Percentiles rank a stretch among this genome's conserved stretches.
phyloP scores from a whole-genome alignment of 2,329 filamentous ascomycete genomes.

The Penicillium sp. region DNA sequence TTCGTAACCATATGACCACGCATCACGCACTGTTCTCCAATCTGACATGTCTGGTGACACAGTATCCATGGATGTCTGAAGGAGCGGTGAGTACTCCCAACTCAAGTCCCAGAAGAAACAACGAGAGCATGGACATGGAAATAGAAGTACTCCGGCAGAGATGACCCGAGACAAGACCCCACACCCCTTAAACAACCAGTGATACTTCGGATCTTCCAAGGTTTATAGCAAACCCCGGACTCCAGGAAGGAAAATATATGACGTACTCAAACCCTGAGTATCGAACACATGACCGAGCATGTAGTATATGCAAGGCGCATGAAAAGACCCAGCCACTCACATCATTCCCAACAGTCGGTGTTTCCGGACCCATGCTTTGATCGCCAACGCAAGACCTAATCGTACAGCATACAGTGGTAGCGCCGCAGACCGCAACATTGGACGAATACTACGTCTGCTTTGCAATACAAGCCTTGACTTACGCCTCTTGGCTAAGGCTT shows the following conservation, averaged over 20 bases:
- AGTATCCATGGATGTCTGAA: neutral
- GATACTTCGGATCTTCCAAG: neutral
- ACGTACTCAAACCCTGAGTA: neutral
- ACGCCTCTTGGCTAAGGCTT: constrained; percentile 11
- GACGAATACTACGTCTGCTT: neutral
- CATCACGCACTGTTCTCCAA: neutral
- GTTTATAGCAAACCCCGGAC: neutral
- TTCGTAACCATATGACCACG: neutral
- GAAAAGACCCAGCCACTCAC: neutral
- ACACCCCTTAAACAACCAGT: neutral
- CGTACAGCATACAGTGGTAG: constrained; percentile 1
- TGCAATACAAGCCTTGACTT: neutral
- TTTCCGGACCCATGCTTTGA: neutral
- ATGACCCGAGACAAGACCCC: neutral
- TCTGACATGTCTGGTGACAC: constrained; percentile 2
- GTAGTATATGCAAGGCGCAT: neutral
- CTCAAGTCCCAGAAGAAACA: neutral
- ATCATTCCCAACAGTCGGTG: neutral
- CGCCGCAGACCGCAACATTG: neutral
- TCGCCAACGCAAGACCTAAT: neutral
- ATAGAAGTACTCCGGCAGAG: neutral
- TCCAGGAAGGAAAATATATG: neutral
- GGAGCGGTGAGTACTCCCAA: neutral
- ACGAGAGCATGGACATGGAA: neutral
- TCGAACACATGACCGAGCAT: neutral